A percentile compares a stretch with the other conserved stretches of the same genome.
These are phyloP conservation scores for Fusarium marasasianum DNA, from an alignment of 2,329 filamentous ascomycete species.

Conservation along the genomic window DNA sequence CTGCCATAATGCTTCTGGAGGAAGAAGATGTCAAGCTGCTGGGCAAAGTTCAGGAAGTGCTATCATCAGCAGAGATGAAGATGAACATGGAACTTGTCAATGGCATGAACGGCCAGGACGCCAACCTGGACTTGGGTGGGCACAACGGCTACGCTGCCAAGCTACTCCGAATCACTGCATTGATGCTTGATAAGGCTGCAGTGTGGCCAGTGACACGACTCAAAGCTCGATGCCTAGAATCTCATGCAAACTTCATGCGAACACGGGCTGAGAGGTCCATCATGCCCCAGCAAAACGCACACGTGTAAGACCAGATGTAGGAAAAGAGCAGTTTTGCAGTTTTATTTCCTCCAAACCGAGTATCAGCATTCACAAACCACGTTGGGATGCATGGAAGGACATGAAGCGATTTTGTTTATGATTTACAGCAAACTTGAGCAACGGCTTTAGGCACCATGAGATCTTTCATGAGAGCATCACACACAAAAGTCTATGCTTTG, in stretches of 20 bases:
- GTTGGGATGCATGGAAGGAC: not conserved
- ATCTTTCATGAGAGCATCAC: not conserved
- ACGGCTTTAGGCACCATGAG: conserved; percentile 2
- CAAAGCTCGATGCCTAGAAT: conserved; percentile 65
- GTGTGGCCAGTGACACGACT: conserved; percentile 81
- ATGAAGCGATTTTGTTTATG: not conserved
- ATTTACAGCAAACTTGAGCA: not conserved
- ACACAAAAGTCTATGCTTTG: conserved; percentile 25
- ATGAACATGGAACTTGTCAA: conserved; percentile 66
- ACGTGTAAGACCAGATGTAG: conserved; percentile 2
- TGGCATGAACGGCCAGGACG: conserved; percentile 62
- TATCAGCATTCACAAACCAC: not conserved
- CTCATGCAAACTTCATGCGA: conserved; percentile 62
- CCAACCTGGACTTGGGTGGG: conserved; percentile 64
- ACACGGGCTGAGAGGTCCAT: conserved; percentile 63
- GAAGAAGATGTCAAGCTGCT: conserved; percentile 90
- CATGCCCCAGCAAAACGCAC: conserved; percentile 49
- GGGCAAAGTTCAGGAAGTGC: conserved; percentile 81
- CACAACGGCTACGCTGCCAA: conserved; percentile 84
- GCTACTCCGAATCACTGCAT: conserved; percentile 83
- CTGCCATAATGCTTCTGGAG: conserved; percentile 88
- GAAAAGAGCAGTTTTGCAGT: not conserved
- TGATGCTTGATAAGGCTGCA: conserved; percentile 86
- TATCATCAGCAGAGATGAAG: conserved; percentile 81
- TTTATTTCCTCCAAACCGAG: not conserved